phyloP scores from a whole-genome alignment of 106 monocot species.

The Amphibolis antarctica region DNA sequence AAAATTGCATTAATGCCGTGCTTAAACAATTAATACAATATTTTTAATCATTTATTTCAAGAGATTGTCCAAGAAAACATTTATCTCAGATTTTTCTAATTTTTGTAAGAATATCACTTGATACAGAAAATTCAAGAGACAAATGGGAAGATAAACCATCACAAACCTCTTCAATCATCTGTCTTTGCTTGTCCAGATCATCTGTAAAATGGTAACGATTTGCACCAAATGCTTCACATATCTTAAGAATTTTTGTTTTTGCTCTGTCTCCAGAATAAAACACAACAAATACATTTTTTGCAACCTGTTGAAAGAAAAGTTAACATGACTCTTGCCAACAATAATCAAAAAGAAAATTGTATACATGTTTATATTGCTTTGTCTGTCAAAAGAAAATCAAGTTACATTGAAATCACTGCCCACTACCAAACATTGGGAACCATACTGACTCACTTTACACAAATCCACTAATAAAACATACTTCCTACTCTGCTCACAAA shows the following conservation, averaged over 20 bases:
- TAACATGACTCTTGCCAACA: not conserved
- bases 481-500: too few relatives aligned
- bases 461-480: too few relatives aligned
- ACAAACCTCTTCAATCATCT: constrained; percentile 71
- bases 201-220: constrained; percentile 88
- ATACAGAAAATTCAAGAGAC: too few relatives aligned
- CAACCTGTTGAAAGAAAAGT: constrained; percentile 27
- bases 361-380: not conserved
- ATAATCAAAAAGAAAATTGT: not conserved
- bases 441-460: too few relatives aligned
- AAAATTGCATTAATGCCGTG: not conserved
- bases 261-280: constrained; percentile 98
- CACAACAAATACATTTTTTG: constrained; percentile 90
- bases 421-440: too few relatives aligned
- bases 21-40: too few relatives aligned
- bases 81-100: too few relatives aligned
- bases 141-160: too few relatives aligned
- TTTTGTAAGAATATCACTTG: too few relatives aligned
- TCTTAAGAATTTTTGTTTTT: constrained; percentile 92
- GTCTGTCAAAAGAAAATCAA: not conserved
- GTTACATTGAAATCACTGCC: not conserved
- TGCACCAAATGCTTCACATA: constrained; percentile 97
- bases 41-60: too few relatives aligned
- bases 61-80: too few relatives aligned
- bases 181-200: constrained; percentile 66